Conservation (phyloP, 768 basidiomycete genomes). For the Polyporus arcularius region DNA sequence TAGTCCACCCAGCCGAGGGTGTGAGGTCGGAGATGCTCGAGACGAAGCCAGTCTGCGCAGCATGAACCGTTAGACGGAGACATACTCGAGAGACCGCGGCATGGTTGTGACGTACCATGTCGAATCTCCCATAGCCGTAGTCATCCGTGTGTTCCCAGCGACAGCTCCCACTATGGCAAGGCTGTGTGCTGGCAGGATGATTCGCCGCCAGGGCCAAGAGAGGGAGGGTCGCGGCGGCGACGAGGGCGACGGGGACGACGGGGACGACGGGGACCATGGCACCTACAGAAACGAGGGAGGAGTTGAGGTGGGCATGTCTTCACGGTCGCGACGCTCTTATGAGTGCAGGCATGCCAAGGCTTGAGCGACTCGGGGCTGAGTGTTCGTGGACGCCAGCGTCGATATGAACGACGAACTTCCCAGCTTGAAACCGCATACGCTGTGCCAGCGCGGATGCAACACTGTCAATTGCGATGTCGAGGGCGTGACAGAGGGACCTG, state of each 20-base stretch:
- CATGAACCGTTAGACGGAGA: not conserved
- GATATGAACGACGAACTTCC: not conserved
- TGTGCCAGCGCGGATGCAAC: not conserved
- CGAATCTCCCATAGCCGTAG: slow-evolving; percentile 2
- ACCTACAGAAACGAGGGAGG: too few relatives aligned
- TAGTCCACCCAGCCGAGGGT: slow-evolving; percentile 51
- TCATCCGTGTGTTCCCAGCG: slow-evolving; percentile 8
- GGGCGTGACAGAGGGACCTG: too few relatives aligned
- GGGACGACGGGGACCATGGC: slow-evolving; percentile 15
- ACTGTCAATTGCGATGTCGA: not conserved
- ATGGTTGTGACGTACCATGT: slow-evolving; percentile 2
- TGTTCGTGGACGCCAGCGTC: not conserved
- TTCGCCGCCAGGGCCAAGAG: slow-evolving; percentile 8
- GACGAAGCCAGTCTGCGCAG: slow-evolving; percentile 14
- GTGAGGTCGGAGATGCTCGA: slow-evolving; percentile 41
- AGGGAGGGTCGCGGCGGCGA: slow-evolving; percentile 8
- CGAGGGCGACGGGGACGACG: slow-evolving; percentile 10
- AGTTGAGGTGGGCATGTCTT: too few relatives aligned
- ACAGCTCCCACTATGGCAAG: slow-evolving; percentile 12
- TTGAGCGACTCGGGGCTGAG: not conserved
- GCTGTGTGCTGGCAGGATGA: slow-evolving; percentile 4
- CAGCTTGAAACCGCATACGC: not conserved
- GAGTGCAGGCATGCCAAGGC: not conserved
- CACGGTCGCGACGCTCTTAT: too few relatives aligned
- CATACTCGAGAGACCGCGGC: not conserved